phyloP scores from a whole-genome alignment of 2,329 filamentous ascomycete species.

The Camillea tinctor region DNA sequence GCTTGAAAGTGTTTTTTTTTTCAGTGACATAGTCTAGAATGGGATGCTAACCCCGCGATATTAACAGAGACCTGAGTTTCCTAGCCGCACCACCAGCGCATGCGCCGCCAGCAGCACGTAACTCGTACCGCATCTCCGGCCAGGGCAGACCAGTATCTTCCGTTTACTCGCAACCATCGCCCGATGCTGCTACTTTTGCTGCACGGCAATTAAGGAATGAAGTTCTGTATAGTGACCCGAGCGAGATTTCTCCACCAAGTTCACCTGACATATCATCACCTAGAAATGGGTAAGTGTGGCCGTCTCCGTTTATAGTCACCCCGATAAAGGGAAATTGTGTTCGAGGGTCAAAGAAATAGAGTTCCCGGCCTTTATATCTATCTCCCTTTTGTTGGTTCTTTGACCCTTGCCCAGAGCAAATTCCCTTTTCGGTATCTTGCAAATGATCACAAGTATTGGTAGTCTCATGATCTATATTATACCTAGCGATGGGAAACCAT shows the following conservation, averaged over 20 bases:
- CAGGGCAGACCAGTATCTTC: conserved; percentile 55
- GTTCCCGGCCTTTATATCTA: neutral
- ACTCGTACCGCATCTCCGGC: conserved; percentile 32
- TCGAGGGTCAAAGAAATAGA: neutral
- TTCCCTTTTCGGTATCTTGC: neutral
- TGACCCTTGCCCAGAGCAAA: neutral
- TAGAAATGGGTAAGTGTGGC: conserved; percentile 41
- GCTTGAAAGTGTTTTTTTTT: neutral
- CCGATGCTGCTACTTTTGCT: conserved; percentile 35
- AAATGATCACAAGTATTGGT: too few relatives aligned
- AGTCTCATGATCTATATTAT: neutral
- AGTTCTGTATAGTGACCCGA: conserved; percentile 23
- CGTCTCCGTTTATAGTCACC: neutral
- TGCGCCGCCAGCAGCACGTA: conserved; percentile 36
- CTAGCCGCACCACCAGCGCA: conserved; percentile 30
- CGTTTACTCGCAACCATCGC: conserved; percentile 58
- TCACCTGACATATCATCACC: conserved; percentile 48
- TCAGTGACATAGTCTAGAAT: neutral
- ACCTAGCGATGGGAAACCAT: neutral
- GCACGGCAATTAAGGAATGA: conserved; percentile 28
- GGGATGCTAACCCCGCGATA: conserved; percentile 27
- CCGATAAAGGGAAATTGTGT: neutral
- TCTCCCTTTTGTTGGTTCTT: neutral
- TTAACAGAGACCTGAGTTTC: conserved; percentile 29
- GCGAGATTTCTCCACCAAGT: conserved; percentile 55